A percentile compares a stretch with the other conserved stretches of the same genome.
phyloP scores from a whole-genome alignment of 2,329 filamentous ascomycete species.

The Alternaria atra region DNA sequence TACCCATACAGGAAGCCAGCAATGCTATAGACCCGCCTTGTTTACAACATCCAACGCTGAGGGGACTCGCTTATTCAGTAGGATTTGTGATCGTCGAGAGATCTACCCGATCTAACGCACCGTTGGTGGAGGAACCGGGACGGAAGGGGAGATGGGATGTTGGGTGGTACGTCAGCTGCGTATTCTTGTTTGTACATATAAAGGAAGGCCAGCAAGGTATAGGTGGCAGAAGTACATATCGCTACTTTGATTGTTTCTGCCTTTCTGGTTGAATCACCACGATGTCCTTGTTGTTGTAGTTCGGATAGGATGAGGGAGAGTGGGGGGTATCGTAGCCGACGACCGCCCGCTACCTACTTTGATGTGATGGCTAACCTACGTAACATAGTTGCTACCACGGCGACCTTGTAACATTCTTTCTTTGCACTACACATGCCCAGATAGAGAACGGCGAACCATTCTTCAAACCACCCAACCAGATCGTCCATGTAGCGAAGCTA shows the following conservation, averaged over 20 bases:
- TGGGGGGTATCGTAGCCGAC: neutral
- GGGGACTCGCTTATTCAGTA: neutral
- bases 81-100: neutral
- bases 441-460: neutral
- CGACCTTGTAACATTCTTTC: neutral
- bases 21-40: constrained; percentile 1
- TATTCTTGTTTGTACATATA: neutral
- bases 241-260: neutral
- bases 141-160: neutral
- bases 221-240: neutral
- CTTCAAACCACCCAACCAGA: neutral
- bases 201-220: neutral
- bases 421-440: neutral
- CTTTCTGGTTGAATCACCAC: neutral
- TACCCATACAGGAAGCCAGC: constrained; percentile 1
- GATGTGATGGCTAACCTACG: neutral
- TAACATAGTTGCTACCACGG: neutral
- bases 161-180: neutral
- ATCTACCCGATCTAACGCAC: neutral
- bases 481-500: neutral
- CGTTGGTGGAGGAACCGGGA: neutral
- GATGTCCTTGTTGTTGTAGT: neutral
- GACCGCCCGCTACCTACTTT: neutral
- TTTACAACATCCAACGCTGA: neutral
- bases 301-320: neutral